phyloP scores from a whole-genome alignment of 139 green algal species.

The Micractinium sp. region DNA sequence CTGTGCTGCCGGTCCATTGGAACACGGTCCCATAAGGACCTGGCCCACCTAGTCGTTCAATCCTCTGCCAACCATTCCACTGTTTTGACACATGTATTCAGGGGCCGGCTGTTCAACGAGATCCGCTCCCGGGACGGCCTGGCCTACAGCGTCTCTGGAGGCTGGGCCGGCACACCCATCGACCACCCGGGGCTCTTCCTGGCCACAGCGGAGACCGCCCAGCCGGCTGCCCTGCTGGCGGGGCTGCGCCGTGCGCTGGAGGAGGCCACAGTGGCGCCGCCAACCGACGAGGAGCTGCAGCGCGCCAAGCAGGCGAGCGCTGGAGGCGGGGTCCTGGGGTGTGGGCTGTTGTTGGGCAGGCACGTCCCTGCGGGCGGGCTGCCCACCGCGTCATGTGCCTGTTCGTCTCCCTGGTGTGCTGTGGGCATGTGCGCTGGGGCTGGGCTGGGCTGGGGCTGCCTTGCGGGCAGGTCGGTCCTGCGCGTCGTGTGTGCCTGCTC shows the following conservation, averaged over 20 bases:
- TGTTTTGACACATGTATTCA: background rate
- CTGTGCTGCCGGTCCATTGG: too few relatives aligned
- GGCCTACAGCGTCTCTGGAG: constrained; percentile 75
- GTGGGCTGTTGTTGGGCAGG: background rate
- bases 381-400: background rate
- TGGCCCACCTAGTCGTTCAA: background rate
- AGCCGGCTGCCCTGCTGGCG: constrained; percentile 55
- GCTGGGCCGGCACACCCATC: constrained; percentile 66
- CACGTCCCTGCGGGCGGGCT: too few relatives aligned
- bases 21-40: too few relatives aligned
- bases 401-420: background rate
- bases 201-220: constrained; percentile 68
- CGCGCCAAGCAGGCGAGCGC: background rate
- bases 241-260: constrained; percentile 41
- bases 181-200: constrained; percentile 82
- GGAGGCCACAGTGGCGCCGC: background rate
- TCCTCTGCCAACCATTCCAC: too few relatives aligned
- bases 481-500: too few relatives aligned
- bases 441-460: background rate
- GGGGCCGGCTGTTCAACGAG: constrained; percentile 78
- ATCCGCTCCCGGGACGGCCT: constrained; percentile 77
- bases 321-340: background rate
- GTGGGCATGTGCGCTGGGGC: too few relatives aligned
- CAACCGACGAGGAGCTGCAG: constrained; percentile 3
- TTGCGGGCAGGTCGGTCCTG: too few relatives aligned